phyloP scores from a whole-genome alignment of 495 filamentous ascomycete species.

The Hamigera avellanea region DNA sequence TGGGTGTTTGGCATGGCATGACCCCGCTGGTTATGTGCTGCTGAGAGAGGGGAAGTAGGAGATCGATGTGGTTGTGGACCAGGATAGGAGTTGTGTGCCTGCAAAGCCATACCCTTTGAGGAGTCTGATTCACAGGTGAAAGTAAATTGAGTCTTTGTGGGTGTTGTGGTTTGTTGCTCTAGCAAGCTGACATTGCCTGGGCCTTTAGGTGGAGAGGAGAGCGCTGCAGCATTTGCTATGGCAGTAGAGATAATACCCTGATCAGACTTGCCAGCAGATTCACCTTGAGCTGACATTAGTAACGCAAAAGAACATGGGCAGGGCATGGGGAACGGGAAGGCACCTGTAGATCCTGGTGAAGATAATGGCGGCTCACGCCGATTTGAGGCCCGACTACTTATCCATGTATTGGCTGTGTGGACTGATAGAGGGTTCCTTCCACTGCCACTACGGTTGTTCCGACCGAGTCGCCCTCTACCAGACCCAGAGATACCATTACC shows the following conservation, averaged over 20 bases:
- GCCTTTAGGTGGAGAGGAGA: slow-evolving; percentile 45
- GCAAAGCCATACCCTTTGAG: slow-evolving; percentile 47
- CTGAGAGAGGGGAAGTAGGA: slow-evolving; percentile 18
- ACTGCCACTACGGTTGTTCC: slow-evolving; percentile 36
- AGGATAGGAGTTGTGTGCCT: slow-evolving; percentile 25
- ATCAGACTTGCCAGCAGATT: slow-evolving; percentile 27
- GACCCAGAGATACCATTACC: slow-evolving; percentile 62
- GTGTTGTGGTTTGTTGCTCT: slow-evolving; percentile 52
- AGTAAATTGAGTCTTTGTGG: slow-evolving; percentile 73
- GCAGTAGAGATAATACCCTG: slow-evolving; percentile 79
- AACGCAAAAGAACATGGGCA: slow-evolving; percentile 1
- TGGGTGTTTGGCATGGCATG: slow-evolving; percentile 51
- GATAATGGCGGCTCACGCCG: slow-evolving; percentile 29
- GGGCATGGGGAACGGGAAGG: slow-evolving; percentile 1
- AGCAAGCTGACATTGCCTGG: slow-evolving; percentile 67
- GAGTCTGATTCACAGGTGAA: slow-evolving; percentile 79
- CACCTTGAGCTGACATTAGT: slow-evolving; percentile 14
- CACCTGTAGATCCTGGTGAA: slow-evolving; percentile 29
- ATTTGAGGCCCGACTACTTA: slow-evolving; percentile 19
- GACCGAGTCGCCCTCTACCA: slow-evolving; percentile 67
- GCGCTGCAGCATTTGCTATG: slow-evolving; percentile 78
- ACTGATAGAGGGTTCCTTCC: slow-evolving; percentile 54
- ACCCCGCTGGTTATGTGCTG: slow-evolving; percentile 22
- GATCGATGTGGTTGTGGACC: slow-evolving; percentile 19
- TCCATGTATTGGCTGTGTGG: slow-evolving; percentile 26